Percentiles rank a stretch among this genome's conserved stretches.
These are phyloP conservation scores for Mrakia hoshinonis DNA, from an alignment of 768 basidiomycete genomes.

Conservation along the genomic window DNA sequence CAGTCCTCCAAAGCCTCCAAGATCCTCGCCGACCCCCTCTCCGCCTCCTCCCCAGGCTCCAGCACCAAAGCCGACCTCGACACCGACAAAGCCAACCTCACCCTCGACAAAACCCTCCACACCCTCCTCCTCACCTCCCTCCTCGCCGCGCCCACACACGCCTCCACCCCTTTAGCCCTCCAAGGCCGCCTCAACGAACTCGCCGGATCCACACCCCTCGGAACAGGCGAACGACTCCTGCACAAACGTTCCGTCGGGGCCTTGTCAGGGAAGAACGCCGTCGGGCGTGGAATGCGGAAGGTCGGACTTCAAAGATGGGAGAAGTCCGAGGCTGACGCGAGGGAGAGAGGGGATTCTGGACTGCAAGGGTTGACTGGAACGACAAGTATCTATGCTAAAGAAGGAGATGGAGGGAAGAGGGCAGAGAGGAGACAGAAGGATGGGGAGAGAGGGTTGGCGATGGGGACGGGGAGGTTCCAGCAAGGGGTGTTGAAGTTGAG, in stretches of 20 bases:
- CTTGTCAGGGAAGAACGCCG: constrained; percentile 33
- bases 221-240: constrained; percentile 33
- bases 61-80: constrained; percentile 6
- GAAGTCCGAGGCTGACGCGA: constrained; percentile 36
- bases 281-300: constrained; percentile 32
- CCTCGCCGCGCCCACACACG: constrained; percentile 32
- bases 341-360: background rate
- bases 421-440: constrained; percentile 33
- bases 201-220: constrained; percentile 34
- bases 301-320: constrained; percentile 34
- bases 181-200: constrained; percentile 32
- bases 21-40: constrained; percentile 31
- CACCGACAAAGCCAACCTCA: constrained; percentile 32
- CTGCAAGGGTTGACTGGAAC: background rate
- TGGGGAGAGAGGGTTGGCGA: constrained; percentile 36
- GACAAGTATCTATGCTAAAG: background rate
- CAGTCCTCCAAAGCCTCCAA: constrained; percentile 38
- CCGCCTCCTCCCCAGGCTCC: background rate
- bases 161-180: constrained; percentile 22
- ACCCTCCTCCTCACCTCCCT: constrained; percentile 38
- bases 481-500: constrained; percentile 38
- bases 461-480: constrained; percentile 39
- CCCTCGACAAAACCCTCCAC: constrained; percentile 41
- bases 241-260: constrained; percentile 29
- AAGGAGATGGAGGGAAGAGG: constrained; percentile 29